These are phyloP conservation scores for Strobilomyces confusus DNA, from an alignment of 768 basidiomycete species.

Conservation along the genomic window DNA sequence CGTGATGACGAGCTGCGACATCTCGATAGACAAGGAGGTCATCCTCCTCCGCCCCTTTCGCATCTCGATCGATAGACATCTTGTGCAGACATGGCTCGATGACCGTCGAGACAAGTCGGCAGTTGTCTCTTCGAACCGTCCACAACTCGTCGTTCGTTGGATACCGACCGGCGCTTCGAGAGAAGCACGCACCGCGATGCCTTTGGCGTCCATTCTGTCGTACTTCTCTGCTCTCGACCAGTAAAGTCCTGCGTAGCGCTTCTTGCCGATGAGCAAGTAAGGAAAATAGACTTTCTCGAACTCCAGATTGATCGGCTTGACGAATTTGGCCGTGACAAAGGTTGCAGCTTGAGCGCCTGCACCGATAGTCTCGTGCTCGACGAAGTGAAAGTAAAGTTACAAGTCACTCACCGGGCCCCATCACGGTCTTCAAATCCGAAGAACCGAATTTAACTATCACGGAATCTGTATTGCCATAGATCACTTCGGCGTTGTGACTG, in stretches of 20 bases:
- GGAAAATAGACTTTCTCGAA: constrained; percentile 99
- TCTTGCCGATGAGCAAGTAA: constrained; percentile 96
- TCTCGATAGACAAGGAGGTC: constrained; percentile 34
- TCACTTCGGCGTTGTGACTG: constrained; percentile 84
- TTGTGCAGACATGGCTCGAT: constrained; percentile 98
- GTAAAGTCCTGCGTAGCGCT: constrained; percentile 96
- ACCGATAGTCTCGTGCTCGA: background rate
- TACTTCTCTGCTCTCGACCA: constrained; percentile 96
- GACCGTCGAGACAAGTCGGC: constrained; percentile 95
- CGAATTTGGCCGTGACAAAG: constrained; percentile 84
- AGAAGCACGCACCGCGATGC: constrained; percentile 75
- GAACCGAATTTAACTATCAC: constrained; percentile 98
- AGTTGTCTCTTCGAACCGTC: constrained; percentile 98
- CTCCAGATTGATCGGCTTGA: constrained; percentile 96
- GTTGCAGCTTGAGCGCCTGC: constrained; percentile 90
- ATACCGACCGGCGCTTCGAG: background rate
- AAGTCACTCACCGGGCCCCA: constrained; percentile 70
- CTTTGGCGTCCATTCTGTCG: constrained; percentile 99
- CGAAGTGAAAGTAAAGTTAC: background rate
- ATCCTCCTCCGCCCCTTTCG: constrained; percentile 88
- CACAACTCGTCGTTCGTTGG: constrained; percentile 29
- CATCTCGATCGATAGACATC: constrained; percentile 94
- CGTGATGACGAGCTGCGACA: constrained; percentile 99
- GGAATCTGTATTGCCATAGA: constrained; percentile 99
- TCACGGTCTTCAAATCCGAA: constrained; percentile 78